Percentiles rank a stretch among this genome's conserved stretches.
Evolutionary conservation across 73 alveolate species (phyloP).

Genomic region (Tetrahymena borealis): DNA sequence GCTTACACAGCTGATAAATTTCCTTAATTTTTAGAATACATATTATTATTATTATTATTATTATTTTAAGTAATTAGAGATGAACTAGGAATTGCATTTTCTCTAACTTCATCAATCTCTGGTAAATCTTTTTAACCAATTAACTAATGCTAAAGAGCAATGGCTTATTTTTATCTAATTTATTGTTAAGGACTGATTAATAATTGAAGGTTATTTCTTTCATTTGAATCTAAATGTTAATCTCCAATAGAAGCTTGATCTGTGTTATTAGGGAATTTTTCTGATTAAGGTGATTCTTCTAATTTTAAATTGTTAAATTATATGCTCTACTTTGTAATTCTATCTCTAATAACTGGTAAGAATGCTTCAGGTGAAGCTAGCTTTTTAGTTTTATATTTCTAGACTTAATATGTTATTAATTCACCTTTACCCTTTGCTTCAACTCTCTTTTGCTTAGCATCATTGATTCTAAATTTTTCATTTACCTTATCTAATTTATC

Average conservation of each 20-base stretch:
- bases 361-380: not conserved
- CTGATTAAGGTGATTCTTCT: not conserved
- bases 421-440: constrained; percentile 45
- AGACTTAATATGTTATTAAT: constrained; percentile 9
- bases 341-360: not conserved
- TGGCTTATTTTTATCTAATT: not conserved
- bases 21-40: no score
- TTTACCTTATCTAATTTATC: not conserved
- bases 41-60: no score
- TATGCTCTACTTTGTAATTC: not conserved
- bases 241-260: not conserved
- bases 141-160: not conserved
- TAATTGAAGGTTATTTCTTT: not conserved
- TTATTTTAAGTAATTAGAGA: not conserved
- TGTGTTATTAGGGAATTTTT: not conserved
- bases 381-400: not conserved
- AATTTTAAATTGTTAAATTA: not conserved
- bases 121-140: not conserved
- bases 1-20: not conserved
- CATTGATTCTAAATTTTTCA: not conserved
- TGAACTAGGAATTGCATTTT: not conserved
- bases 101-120: not conserved
- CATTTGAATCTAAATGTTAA: not conserved
- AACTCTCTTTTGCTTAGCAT: constrained; percentile 5
- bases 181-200: not conserved